Evolutionary conservation across 2,329 filamentous ascomycete species (phyloP).

Genomic region (Furcasterigmium furcatum): DNA sequence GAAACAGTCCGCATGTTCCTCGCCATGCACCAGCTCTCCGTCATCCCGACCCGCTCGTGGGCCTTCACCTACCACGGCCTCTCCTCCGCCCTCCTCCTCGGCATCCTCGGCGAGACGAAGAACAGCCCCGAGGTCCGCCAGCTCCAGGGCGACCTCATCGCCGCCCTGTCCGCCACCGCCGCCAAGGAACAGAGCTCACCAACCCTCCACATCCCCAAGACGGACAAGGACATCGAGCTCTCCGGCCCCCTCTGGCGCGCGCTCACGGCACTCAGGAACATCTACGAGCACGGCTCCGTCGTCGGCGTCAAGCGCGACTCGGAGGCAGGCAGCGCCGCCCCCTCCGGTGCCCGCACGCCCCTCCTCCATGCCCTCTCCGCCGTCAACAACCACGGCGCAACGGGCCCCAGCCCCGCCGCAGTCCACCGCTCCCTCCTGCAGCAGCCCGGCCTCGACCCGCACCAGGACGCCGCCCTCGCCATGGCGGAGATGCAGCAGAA

Average conservation of each 20-base stretch:
- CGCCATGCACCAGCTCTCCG: slow-evolving; percentile 65
- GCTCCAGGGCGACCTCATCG: slow-evolving; percentile 61
- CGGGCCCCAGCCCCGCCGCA: background rate
- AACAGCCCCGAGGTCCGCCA: slow-evolving; percentile 26
- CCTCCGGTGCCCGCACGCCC: slow-evolving; percentile 43
- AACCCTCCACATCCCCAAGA: slow-evolving; percentile 48
- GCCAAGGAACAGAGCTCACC: slow-evolving; percentile 58
- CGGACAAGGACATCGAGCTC: slow-evolving; percentile 59
- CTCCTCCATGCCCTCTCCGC: slow-evolving; percentile 19
- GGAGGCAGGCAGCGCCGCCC: slow-evolving; percentile 38
- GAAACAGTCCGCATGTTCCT: slow-evolving; percentile 68
- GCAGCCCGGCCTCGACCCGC: slow-evolving; percentile 39
- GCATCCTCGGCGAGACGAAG: slow-evolving; percentile 9
- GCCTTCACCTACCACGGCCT: slow-evolving; percentile 66
- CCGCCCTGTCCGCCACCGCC: slow-evolving; percentile 60
- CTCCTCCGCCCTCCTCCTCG: slow-evolving; percentile 59
- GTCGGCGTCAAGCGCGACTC: slow-evolving; percentile 49
- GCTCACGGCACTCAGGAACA: slow-evolving; percentile 59
- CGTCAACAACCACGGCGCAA: slow-evolving; percentile 2
- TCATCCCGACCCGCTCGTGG: slow-evolving; percentile 65
- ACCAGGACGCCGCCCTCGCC: slow-evolving; percentile 59
- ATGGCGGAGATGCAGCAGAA: slow-evolving; percentile 67
- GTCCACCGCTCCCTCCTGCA: background rate
- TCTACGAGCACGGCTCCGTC: slow-evolving; percentile 62
- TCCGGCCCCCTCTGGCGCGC: slow-evolving; percentile 60